A percentile compares a stretch with the other conserved stretches of the same genome.
These are phyloP conservation scores for Yarrowia sp. DNA, from an alignment of 805 yeast species.

Conservation along the genomic window DNA sequence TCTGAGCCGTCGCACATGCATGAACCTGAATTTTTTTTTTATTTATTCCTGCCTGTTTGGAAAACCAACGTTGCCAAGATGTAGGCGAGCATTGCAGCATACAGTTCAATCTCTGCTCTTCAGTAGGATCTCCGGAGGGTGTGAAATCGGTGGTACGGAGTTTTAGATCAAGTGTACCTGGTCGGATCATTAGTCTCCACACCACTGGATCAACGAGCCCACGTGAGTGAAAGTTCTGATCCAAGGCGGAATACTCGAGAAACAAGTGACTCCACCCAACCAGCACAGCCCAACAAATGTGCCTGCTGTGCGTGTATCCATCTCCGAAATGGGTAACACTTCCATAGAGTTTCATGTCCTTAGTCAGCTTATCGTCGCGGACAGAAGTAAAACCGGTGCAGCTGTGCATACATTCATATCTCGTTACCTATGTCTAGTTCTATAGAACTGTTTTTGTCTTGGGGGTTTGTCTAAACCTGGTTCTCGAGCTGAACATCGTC, in stretches of 20 bases:
- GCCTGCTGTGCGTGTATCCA: neutral
- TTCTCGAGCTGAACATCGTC: constrained; percentile 23
- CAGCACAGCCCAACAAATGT: neutral
- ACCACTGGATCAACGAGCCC: no score
- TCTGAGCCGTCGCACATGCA: neutral
- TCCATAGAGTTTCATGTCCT: neutral
- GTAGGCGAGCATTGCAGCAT: constrained; percentile 10
- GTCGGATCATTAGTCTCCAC: no score
- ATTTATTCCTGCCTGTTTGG: neutral
- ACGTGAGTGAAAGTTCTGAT: no score
- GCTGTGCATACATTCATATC: neutral
- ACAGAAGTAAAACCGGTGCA: neutral
- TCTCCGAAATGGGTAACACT: constrained; percentile 8
- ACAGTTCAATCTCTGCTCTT: neutral
- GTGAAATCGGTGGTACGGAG: neutral
- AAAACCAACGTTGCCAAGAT: constrained; percentile 11
- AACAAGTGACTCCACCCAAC: no score
- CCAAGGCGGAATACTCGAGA: no score
- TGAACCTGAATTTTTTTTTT: neutral
- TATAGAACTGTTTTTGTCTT: neutral
- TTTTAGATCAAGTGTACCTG: no score
- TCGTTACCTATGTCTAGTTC: neutral
- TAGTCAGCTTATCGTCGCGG: constrained; percentile 2
- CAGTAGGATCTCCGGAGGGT: constrained; percentile 17
- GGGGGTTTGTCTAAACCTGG: neutral